These are phyloP conservation scores for Sporothrix dimorphospora DNA, from an alignment of 2,329 filamentous ascomycete species.

Conservation along the genomic window DNA sequence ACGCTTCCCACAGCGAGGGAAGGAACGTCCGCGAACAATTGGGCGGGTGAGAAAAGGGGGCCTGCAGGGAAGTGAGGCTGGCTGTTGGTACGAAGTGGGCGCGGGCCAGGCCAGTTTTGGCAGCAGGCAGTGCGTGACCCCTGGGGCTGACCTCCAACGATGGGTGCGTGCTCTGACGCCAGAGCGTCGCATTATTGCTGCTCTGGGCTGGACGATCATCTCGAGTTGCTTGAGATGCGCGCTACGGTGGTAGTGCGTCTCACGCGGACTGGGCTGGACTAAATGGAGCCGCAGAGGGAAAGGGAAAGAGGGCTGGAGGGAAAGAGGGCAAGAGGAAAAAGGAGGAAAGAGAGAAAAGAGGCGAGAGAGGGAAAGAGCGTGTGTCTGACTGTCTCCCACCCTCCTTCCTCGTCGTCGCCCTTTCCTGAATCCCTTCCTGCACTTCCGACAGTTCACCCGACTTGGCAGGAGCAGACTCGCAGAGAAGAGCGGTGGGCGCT, in stretches of 20 bases:
- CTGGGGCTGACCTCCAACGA: conserved; percentile 13
- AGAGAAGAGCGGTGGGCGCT: background rate
- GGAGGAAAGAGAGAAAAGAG: too few species aligned
- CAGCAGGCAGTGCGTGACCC: conserved; percentile 12
- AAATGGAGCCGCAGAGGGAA: background rate
- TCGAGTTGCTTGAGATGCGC: conserved; percentile 19
- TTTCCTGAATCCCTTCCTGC: background rate
- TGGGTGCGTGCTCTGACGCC: background rate
- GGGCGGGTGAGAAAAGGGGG: conserved; percentile 5
- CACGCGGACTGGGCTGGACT: background rate
- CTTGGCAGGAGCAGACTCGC: background rate
- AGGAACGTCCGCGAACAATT: background rate
- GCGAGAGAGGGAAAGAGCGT: conserved; percentile 3
- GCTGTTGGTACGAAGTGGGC: conserved; percentile 21
- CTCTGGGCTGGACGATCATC: background rate
- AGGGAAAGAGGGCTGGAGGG: background rate
- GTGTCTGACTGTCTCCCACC: conserved; percentile 15
- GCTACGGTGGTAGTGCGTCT: conserved; percentile 17
- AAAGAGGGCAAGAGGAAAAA: background rate
- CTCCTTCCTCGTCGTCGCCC: background rate
- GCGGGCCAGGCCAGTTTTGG: conserved; percentile 8
- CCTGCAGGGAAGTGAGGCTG: background rate
- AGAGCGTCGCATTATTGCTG: conserved; percentile 2
- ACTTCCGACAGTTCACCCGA: background rate
- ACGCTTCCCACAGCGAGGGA: background rate